Evolutionary conservation across 2,329 filamentous ascomycete species (phyloP).

Genomic region (Penicillium glabrum): DNA sequence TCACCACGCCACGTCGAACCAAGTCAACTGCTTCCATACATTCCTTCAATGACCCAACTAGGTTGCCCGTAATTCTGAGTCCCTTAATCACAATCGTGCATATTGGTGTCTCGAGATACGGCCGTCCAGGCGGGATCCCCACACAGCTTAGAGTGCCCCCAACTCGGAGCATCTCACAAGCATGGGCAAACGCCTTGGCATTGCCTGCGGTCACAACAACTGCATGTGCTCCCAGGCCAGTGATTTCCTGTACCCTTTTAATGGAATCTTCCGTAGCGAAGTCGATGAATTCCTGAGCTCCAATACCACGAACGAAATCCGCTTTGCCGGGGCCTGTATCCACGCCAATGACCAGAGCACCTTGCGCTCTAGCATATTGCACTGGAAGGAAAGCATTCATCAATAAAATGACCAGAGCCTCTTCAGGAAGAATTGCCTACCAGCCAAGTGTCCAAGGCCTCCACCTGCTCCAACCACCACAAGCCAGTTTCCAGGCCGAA

Average conservation of each 20-base stretch:
- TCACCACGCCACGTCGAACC: slow-evolving; percentile 43
- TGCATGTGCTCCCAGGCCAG: slow-evolving; percentile 41
- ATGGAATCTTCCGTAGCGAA: slow-evolving; percentile 37
- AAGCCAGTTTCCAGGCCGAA: slow-evolving; percentile 42
- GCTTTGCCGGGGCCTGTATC: slow-evolving; percentile 42
- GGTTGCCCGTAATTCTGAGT: slow-evolving; percentile 44
- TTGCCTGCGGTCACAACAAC: slow-evolving; percentile 46
- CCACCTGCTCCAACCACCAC: slow-evolving; percentile 49
- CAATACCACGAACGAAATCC: slow-evolving; percentile 40
- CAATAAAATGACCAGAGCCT: neutral
- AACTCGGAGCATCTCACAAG: slow-evolving; percentile 46
- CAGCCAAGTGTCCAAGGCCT: slow-evolving; percentile 48
- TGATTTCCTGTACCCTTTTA: slow-evolving; percentile 37
- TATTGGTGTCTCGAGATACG: slow-evolving; percentile 42
- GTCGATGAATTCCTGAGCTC: slow-evolving; percentile 44
- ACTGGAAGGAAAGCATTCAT: slow-evolving; percentile 21
- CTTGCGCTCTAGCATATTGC: slow-evolving; percentile 46
- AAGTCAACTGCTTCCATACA: slow-evolving; percentile 49
- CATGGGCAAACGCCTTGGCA: slow-evolving; percentile 42
- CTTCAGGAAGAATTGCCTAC: slow-evolving; percentile 20
- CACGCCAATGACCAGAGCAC: slow-evolving; percentile 44
- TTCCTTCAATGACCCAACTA: slow-evolving; percentile 48
- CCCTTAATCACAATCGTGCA: slow-evolving; percentile 49
- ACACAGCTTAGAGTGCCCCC: slow-evolving; percentile 47
- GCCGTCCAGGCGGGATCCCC: slow-evolving; percentile 43